These are phyloP conservation scores for Pichia sorboxylosa DNA, from an alignment of 1,139 yeast genomes.

Conservation along the genomic window DNA sequence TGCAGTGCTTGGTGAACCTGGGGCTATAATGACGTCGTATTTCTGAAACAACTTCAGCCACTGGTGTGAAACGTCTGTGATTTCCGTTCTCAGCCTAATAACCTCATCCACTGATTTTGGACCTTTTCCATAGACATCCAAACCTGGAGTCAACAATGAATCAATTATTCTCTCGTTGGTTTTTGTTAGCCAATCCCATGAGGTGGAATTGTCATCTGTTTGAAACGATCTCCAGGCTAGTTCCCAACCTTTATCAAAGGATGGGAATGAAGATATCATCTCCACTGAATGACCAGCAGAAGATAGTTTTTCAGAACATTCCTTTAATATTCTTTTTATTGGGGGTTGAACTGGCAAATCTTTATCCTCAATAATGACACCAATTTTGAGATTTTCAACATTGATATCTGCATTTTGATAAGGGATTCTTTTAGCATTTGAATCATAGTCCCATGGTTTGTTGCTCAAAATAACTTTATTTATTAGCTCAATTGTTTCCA, in stretches of 20 bases:
- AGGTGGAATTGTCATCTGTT: constrained; percentile 46
- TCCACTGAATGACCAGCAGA: constrained; percentile 50
- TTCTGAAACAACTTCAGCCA: constrained; percentile 37
- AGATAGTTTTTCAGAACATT: constrained; percentile 34
- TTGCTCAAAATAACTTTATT: constrained; percentile 41
- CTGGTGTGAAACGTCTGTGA: constrained; percentile 39
- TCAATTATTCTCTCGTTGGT: constrained; percentile 54
- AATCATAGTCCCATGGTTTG: constrained; percentile 61
- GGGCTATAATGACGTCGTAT: constrained; percentile 47
- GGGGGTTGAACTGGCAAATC: constrained; percentile 53
- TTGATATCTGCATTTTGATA: constrained; percentile 43
- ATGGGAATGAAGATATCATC: constrained; percentile 40
- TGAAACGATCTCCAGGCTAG: constrained; percentile 37
- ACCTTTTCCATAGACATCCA: constrained; percentile 46
- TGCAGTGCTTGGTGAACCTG: constrained; percentile 59
- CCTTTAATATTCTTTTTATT: constrained; percentile 39
- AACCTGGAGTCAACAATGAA: constrained; percentile 44
- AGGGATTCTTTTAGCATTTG: constrained; percentile 41
- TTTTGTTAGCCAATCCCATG: constrained; percentile 31
- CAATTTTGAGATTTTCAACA: constrained; percentile 34
- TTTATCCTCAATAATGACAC: constrained; percentile 35
- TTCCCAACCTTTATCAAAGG: constrained; percentile 35
- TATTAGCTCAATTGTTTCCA: constrained; percentile 39
- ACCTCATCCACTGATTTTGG: constrained; percentile 31
- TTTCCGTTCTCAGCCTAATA: constrained; percentile 34